A percentile compares a stretch with the other conserved stretches of the same genome.
Evolutionary conservation across 2,329 filamentous ascomycete genomes (phyloP).

Genomic region (Mycosphaerelloides madeirae): DNA sequence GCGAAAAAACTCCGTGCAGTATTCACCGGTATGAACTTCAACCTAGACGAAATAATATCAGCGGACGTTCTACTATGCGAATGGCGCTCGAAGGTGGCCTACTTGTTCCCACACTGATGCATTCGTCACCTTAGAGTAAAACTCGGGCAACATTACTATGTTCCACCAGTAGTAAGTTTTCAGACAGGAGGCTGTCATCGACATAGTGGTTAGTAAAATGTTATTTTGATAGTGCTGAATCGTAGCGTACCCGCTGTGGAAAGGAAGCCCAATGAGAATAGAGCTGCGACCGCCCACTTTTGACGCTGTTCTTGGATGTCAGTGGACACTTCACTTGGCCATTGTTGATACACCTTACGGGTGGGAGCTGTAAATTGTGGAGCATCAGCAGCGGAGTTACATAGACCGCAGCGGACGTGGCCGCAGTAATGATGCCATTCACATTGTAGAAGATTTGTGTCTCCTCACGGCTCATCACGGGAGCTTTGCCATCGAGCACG

Average conservation of each 20-base stretch:
- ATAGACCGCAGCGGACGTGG: slow-evolving; percentile 9
- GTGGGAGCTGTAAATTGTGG: slow-evolving; percentile 6
- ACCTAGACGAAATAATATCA: too few relatives aligned
- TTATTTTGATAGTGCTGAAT: too few relatives aligned
- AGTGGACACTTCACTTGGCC: neutral
- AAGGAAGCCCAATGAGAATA: slow-evolving; percentile 14
- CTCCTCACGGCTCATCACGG: neutral
- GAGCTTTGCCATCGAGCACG: slow-evolving; percentile 3
- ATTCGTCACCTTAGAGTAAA: slow-evolving; percentile 9
- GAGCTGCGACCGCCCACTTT: slow-evolving; percentile 9
- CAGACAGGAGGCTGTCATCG: slow-evolving; percentile 9
- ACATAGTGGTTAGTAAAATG: too few relatives aligned
- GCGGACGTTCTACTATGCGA: too few relatives aligned
- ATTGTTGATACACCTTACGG: neutral
- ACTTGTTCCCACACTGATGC: slow-evolving; percentile 10
- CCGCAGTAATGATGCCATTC: slow-evolving; percentile 6
- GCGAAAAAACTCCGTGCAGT: too few relatives aligned
- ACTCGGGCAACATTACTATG: slow-evolving; percentile 5
- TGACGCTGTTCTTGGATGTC: slow-evolving; percentile 4
- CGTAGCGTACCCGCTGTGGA: slow-evolving; percentile 6
- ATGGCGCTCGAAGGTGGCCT: too few relatives aligned
- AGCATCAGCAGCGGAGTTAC: slow-evolving; percentile 13
- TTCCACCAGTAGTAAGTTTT: slow-evolving; percentile 15
- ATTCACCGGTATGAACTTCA: slow-evolving; percentile 14
- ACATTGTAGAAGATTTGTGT: slow-evolving; percentile 13